These are phyloP conservation scores for Castanea crenata DNA, from an alignment of 306 rosid genomes.

Conservation along the genomic window DNA sequence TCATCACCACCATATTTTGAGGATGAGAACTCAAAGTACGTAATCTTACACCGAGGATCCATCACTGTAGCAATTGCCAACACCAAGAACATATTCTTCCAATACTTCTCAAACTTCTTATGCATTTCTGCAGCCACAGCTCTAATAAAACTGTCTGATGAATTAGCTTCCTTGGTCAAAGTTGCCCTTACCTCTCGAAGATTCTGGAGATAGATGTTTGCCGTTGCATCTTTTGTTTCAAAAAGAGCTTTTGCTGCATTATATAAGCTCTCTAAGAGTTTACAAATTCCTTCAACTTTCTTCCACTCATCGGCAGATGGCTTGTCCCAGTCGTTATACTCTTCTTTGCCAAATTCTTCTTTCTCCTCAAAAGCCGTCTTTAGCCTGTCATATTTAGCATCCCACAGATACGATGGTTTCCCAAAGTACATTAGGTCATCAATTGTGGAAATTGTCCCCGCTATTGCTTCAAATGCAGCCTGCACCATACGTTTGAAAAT, in stretches of 20 bases:
- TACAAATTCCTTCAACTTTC: background rate
- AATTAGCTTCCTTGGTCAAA: conserved; percentile 2
- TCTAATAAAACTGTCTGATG: conserved; percentile 12
- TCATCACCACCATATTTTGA: background rate
- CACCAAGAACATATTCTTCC: conserved; percentile 17
- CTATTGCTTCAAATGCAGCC: no score
- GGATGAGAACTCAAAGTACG: conserved; percentile 6
- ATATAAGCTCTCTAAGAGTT: conserved; percentile 3
- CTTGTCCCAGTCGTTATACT: background rate
- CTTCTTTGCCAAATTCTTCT: conserved; percentile 2
- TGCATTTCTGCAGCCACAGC: background rate
- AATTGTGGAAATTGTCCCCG: no score
- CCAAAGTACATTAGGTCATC: no score
- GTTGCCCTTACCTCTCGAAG: background rate
- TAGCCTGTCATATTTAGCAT: background rate
- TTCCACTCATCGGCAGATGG: conserved; percentile 13
- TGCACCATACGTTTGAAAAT: no score
- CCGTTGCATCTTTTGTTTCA: conserved; percentile 5
- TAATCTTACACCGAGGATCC: conserved; percentile 23
- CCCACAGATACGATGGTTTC: conserved; percentile 3
- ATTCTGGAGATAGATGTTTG: conserved; percentile 14
- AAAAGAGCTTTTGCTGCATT: conserved; percentile 10
- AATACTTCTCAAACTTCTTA: conserved; percentile 13
- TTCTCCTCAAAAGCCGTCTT: background rate
- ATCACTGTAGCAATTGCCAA: conserved; percentile 12